Evolutionary conservation across 768 basidiomycete species (phyloP).

Genomic region (Phaeotremella skinneri): DNA sequence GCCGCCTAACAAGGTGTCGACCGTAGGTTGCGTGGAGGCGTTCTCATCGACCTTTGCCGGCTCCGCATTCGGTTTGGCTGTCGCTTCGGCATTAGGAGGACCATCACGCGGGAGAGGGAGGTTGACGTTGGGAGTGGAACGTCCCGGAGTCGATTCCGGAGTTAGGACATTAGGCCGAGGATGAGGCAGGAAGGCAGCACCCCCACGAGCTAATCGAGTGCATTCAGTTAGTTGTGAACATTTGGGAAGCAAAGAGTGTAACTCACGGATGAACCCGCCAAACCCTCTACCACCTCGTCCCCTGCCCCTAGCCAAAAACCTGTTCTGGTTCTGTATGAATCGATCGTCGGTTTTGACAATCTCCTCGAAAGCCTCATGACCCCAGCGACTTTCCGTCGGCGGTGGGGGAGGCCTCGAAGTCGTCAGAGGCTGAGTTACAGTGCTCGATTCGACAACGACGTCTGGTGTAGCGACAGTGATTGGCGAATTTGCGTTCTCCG

Average conservation of each 20-base stretch:
- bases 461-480: background rate
- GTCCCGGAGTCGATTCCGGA: constrained; percentile 11
- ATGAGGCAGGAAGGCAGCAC: constrained; percentile 11
- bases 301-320: constrained; percentile 12
- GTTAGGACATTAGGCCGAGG: constrained; percentile 14
- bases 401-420: background rate
- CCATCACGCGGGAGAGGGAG: background rate
- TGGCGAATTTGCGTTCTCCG: constrained; percentile 5
- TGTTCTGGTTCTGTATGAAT: constrained; percentile 7
- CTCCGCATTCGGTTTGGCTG: background rate
- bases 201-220: constrained; percentile 21
- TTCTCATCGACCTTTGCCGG: constrained; percentile 13
- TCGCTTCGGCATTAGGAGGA: background rate
- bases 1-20: constrained; percentile 26
- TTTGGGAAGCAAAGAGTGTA: background rate
- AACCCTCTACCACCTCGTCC: constrained; percentile 30
- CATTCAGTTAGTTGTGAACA: constrained; percentile 2
- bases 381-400: constrained; percentile 32
- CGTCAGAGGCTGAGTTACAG: background rate
- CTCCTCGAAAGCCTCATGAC: constrained; percentile 42
- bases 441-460: background rate
- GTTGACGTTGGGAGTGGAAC: constrained; percentile 7
- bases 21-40: constrained; percentile 24
- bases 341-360: constrained; percentile 8
- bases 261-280: constrained; percentile 29